Evolutionary conservation across 2,329 filamentous ascomycete genomes (phyloP), one percentile per base, ranked within the genome.

Genomic region (Fusarium algeriense): DNA sequence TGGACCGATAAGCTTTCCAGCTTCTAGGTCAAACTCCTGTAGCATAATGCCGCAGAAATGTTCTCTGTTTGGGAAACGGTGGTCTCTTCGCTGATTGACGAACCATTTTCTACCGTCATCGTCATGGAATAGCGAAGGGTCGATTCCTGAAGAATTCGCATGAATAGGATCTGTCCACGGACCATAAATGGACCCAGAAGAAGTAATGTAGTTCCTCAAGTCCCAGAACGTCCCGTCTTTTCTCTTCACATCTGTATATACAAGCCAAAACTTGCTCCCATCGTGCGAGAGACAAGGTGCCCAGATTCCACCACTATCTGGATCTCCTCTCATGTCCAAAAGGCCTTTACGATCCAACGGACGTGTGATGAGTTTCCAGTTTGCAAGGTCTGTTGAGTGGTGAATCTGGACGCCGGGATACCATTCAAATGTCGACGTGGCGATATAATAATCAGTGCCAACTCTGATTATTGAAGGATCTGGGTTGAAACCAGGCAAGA

Each of bases 151-250:
- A 1, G 86, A 87, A 73, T 90, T 90, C 74, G 84, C 81, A 72
- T 87, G 87, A 10, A 87, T 76, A 0, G 88, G 88, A 50, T 90
- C 88, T 0, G 87, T 87, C 89, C 89, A 90, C 0, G 88, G 88
- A 0, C 88, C 89, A 40, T 85, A 82, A 67, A 90, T 87, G 5
- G 35, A 53, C 10, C 40, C 34, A 10, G 80, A 70, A 0, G 83
- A 79, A 1, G 86, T 86, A 68, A 91, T 89, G 75, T 90, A 91
- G 73, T 90, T 48, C 41, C 48, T 91, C 3, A 86, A 84, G 72
- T 90, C 88, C 77, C 89, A 90, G 83, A 89, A 90, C 9, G 85
- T 87, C 23, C 89, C 89, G 69, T 91, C 89, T 75, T 90, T 90
- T 69, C 89, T 87, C 79, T 90, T 91, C 10, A 90, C 88, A 70